These are phyloP conservation scores for Ophiostoma himal-ulmi DNA, from an alignment of 2,329 filamentous ascomycete genomes.

Conservation along the genomic window DNA sequence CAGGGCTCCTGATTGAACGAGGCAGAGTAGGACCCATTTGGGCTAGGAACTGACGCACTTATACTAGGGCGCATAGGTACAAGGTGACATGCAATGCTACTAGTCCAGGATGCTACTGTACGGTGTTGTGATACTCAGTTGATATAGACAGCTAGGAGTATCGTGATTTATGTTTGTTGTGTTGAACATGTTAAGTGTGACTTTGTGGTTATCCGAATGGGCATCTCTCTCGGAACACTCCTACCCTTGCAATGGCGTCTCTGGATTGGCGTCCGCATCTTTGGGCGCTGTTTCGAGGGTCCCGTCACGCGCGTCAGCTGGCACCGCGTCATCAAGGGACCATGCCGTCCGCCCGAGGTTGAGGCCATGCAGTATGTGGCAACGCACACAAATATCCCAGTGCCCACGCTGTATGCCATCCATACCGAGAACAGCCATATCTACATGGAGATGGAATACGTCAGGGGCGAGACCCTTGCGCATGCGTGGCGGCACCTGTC, in stretches of 20 bases:
- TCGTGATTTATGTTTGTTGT: too few species aligned
- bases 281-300: background rate
- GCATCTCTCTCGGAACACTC: background rate
- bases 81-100: too few species aligned
- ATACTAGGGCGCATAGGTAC: too few species aligned
- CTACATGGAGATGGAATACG: slow-evolving; percentile 21
- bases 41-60: too few species aligned
- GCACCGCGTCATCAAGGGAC: slow-evolving; percentile 20
- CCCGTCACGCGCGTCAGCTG: background rate
- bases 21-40: too few species aligned
- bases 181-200: too few species aligned
- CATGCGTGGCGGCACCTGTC: slow-evolving; percentile 1
- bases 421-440: background rate
- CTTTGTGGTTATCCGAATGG: background rate
- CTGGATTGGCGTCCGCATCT: background rate
- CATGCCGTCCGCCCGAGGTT: slow-evolving; percentile 19
- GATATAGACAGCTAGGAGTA: too few species aligned
- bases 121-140: too few species aligned
- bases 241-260: background rate
- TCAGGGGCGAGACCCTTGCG: slow-evolving; percentile 13
- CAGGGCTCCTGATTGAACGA: background rate
- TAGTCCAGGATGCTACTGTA: too few species aligned
- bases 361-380: slow-evolving; percentile 18
- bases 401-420: slow-evolving; percentile 16
- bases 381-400: slow-evolving; percentile 13